Percentiles rank a stretch among this genome's conserved stretches.
These are phyloP conservation scores for Candida mesenterica DNA, from an alignment of 1,139 yeast species.

Conservation along the genomic window DNA sequence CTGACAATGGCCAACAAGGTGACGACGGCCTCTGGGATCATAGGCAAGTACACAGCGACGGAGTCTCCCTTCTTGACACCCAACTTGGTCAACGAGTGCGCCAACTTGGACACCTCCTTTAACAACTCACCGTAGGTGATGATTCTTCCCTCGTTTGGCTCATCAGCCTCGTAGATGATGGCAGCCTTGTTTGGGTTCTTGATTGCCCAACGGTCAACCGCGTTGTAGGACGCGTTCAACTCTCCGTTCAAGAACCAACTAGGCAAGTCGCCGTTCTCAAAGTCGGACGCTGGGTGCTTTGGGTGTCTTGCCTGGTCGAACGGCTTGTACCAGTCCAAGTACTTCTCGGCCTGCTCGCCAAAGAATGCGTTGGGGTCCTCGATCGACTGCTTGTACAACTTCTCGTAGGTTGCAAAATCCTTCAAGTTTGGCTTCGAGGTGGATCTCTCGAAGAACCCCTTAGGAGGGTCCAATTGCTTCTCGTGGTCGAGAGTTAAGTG, in stretches of 20 bases:
- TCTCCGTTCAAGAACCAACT: slow-evolving; percentile 81
- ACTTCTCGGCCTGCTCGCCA: slow-evolving; percentile 56
- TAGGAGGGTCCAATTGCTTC: slow-evolving; percentile 48
- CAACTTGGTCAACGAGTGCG: slow-evolving; percentile 61
- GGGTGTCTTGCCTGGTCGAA: slow-evolving; percentile 62
- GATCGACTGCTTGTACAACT: slow-evolving; percentile 64
- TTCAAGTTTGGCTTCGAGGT: slow-evolving; percentile 47
- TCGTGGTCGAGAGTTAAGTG: slow-evolving; percentile 46
- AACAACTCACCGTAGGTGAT: slow-evolving; percentile 72
- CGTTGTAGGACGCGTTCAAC: slow-evolving; percentile 73
- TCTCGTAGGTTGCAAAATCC: slow-evolving; percentile 55
- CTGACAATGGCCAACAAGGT: slow-evolving; percentile 72
- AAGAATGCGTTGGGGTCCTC: slow-evolving; percentile 65
- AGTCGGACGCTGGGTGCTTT: slow-evolving; percentile 46
- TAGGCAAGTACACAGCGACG: slow-evolving; percentile 82
- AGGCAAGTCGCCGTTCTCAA: slow-evolving; percentile 63
- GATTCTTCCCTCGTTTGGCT: slow-evolving; percentile 59
- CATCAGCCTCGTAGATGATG: slow-evolving; percentile 80
- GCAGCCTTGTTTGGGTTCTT: slow-evolving; percentile 71
- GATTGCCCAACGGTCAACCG: slow-evolving; percentile 79
- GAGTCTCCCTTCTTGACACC: slow-evolving; percentile 83
- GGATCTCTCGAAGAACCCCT: slow-evolving; percentile 55
- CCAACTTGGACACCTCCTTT: slow-evolving; percentile 65
- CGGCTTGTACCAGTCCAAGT: slow-evolving; percentile 62
- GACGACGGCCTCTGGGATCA: slow-evolving; percentile 80